Evolutionary conservation across 352 stramenopile species (phyloP).

Genomic region (Pythium dissimile): DNA sequence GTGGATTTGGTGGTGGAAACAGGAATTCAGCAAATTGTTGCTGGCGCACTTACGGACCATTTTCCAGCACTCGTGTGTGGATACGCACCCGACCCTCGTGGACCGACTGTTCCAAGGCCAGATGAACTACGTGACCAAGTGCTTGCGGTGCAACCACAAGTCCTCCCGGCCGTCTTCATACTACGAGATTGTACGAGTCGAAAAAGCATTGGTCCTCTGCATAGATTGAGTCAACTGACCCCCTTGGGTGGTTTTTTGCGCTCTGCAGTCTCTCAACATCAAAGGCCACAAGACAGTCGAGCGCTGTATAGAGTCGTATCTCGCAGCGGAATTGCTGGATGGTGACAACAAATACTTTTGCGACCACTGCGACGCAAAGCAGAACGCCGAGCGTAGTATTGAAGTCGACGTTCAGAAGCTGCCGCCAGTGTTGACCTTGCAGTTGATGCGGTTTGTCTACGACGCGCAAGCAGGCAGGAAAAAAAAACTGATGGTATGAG

Average conservation of each 20-base stretch:
- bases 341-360: conserved; percentile 89
- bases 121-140: conserved; percentile 85
- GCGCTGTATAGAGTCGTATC: conserved; percentile 67
- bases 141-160: conserved; percentile 59
- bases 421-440: conserved; percentile 70
- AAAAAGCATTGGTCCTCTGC: background rate
- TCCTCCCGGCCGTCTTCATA: conserved; percentile 68
- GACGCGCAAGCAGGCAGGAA: conserved; percentile 66
- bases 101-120: conserved; percentile 77
- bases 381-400: conserved; percentile 71
- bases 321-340: conserved; percentile 69
- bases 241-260: background rate
- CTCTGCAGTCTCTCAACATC: conserved; percentile 72
- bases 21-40: conserved; percentile 89
- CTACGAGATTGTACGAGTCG: conserved; percentile 67
- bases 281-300: conserved; percentile 75
- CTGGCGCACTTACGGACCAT: conserved; percentile 74
- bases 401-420: conserved; percentile 52
- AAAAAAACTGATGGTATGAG: conserved; percentile 82
- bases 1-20: background rate
- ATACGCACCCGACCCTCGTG: conserved; percentile 59
- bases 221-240: background rate
- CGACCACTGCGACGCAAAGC: conserved; percentile 66
- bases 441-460: conserved; percentile 87
- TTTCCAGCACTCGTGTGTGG: conserved; percentile 59